Evolutionary conservation across 768 basidiomycete species (phyloP), one percentile per base, ranked within the genome.

Genomic region (Mycena vulgaris): DNA sequence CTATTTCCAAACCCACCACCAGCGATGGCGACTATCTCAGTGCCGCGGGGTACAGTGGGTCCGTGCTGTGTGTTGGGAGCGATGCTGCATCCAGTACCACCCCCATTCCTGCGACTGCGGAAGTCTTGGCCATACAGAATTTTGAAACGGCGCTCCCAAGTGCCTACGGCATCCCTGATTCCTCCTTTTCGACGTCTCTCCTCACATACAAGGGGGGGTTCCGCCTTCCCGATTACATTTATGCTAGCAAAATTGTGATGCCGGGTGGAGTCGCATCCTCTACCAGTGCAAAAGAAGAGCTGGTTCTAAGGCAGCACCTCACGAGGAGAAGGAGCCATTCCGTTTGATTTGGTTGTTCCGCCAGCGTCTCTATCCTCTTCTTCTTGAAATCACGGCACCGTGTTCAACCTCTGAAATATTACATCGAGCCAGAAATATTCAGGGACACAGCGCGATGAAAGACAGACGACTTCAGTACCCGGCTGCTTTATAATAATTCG

Each of bases 171-270:
- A 25, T 35, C 33, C 2, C 9, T 10, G 42, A 11, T 40, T 45
- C 37, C 13, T 5, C 25, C 57, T 27, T 59, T 3, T 27, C 37
- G 8, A 7, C 40, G 1, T 33, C 57, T 10, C 27, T 59, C 7
- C 57, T 45, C 7, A 45, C 57, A 8, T 59, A 59, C 40, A 42
- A 59, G 28, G 57, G 57, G 27, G 57, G 39, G 8, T 59, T 59
- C 57, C 27, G 57, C 57, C 57, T 59, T 14, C 57, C 57, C 1
- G 40, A 59, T 9, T 59, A 59, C 23, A 16, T 59, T 19, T 59
- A 59, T 23, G 21, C 28, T 2, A 59, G 57, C 28, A n/a, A 9
- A 30, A 59, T 59, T 21, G 23, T 19, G 5, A 57, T 57, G 55
- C 33, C 55, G 2, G 35, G 35, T 6, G 55, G 37, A 23, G 17